Conservation (phyloP, 75 land plant genomes). For the Cryptomeria japonica region DNA sequence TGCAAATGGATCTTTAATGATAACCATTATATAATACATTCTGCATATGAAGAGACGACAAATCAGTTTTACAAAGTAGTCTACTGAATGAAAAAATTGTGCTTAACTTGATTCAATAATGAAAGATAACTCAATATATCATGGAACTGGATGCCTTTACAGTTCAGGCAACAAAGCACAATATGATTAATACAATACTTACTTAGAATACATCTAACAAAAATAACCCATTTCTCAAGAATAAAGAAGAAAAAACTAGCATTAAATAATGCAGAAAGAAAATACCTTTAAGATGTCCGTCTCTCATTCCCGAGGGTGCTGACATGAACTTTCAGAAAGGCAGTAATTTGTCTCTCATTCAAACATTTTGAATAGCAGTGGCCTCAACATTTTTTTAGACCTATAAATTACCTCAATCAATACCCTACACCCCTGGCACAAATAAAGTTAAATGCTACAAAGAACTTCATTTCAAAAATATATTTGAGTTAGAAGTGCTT, state of each 20-base stretch:
- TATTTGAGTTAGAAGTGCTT: neutral
- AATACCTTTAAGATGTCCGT: conserved; percentile 75
- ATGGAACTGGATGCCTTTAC: too few species aligned
- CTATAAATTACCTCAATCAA: conserved; percentile 18
- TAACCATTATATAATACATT: conserved; percentile 78
- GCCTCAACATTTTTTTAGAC: conserved; percentile 89
- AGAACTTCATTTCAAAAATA: neutral
- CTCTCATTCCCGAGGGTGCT: conserved; percentile 78
- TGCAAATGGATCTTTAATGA: conserved; percentile 77
- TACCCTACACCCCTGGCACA: neutral
- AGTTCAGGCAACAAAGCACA: too few species aligned
- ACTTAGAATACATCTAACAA: neutral
- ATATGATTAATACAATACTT: too few species aligned
- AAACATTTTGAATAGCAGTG: conserved; percentile 85
- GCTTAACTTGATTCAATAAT: conserved; percentile 14
- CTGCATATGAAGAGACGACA: conserved; percentile 28
- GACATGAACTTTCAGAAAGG: conserved; percentile 85
- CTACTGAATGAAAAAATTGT: neutral
- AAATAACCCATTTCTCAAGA: neutral
- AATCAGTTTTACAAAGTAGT: neutral
- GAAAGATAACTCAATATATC: neutral
- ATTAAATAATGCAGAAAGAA: neutral
- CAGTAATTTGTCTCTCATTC: conserved; percentile 85
- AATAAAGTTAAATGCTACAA: neutral
- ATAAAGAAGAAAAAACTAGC: neutral